Percentiles rank a stretch among this genome's conserved stretches.
Evolutionary conservation across 2,329 filamentous ascomycete species (phyloP).

Genomic region (Colletotrichum sp.): DNA sequence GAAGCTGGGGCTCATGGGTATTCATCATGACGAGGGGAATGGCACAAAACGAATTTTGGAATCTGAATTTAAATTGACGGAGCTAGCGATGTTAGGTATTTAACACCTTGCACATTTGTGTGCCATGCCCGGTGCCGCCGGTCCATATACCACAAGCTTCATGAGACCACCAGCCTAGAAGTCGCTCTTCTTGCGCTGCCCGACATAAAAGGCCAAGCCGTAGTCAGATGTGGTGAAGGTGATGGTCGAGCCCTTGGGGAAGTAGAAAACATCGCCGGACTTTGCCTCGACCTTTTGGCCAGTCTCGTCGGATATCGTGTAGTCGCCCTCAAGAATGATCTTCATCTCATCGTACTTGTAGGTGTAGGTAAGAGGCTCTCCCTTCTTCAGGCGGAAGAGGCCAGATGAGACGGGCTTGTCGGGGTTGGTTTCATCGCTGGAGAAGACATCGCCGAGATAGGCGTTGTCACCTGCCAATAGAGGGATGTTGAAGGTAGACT

Average conservation of each 20-base stretch:
- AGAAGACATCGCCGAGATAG: constrained; percentile 66
- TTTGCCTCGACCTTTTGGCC: constrained; percentile 62
- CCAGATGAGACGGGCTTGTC: constrained; percentile 66
- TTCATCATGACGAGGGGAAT: fast-evolving
- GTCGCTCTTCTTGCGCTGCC: constrained; percentile 40
- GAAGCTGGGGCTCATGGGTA: fast-evolving
- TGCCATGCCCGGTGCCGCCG: background rate
- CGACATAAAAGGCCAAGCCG: constrained; percentile 63
- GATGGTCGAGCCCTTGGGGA: constrained; percentile 68
- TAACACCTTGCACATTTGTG: background rate
- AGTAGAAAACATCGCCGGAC: constrained; percentile 71
- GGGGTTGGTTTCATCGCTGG: constrained; percentile 57
- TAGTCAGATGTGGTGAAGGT: constrained; percentile 67
- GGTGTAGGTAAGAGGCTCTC: constrained; percentile 69
- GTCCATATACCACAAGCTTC: fast-evolving
- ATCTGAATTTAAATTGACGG: too few relatives aligned
- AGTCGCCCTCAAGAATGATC: constrained; percentile 72
- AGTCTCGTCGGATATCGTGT: constrained; percentile 66
- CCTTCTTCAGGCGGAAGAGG: constrained; percentile 71
- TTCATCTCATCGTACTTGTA: constrained; percentile 78
- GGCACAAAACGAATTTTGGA: background rate
- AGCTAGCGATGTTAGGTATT: background rate
- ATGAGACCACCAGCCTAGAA: constrained; percentile 18
- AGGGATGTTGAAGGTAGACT: constrained; percentile 65
- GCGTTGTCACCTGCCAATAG: constrained; percentile 72